phyloP scores from a whole-genome alignment of 495 filamentous ascomycete genomes.

The Penicillium arizonense region DNA sequence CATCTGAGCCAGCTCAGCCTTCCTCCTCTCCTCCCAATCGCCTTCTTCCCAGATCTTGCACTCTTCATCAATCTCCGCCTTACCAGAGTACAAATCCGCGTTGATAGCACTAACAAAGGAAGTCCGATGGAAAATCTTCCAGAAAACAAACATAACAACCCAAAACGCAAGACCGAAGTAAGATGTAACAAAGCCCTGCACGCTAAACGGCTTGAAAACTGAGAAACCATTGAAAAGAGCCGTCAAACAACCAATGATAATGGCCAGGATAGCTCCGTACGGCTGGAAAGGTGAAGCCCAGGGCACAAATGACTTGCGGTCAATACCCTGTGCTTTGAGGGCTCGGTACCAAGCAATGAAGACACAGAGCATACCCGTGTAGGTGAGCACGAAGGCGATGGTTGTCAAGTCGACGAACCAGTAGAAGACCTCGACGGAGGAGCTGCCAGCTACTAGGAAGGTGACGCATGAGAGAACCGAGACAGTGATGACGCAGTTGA shows the following conservation, averaged over 20 bases:
- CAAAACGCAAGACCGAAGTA: constrained; percentile 36
- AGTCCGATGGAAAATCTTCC: constrained; percentile 32
- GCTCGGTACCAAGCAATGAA: constrained; percentile 60
- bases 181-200: constrained; percentile 32
- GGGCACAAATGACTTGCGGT: constrained; percentile 34
- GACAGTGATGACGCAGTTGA: constrained; percentile 54
- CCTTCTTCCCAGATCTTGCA: constrained; percentile 35
- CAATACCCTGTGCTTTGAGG: constrained; percentile 52
- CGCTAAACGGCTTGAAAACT: constrained; percentile 30
- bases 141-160: constrained; percentile 30
- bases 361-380: constrained; percentile 50
- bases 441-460: constrained; percentile 59
- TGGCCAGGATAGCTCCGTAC: constrained; percentile 24
- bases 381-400: constrained; percentile 55
- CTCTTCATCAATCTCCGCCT: constrained; percentile 35
- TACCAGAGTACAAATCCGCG: constrained; percentile 28
- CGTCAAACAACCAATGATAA: constrained; percentile 17
- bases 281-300: constrained; percentile 31
- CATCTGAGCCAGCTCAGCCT: constrained; percentile 27
- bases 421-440: constrained; percentile 52
- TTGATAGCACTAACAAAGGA: constrained; percentile 23
- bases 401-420: constrained; percentile 57
- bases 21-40: constrained; percentile 24
- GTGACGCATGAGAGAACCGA: constrained; percentile 57
- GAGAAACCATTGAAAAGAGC: constrained; percentile 35